Evolutionary conservation across 148 eudicot genomes (phyloP), one percentile per base, ranked within the genome.

Genomic region (Fagopyrum esculentum): DNA sequence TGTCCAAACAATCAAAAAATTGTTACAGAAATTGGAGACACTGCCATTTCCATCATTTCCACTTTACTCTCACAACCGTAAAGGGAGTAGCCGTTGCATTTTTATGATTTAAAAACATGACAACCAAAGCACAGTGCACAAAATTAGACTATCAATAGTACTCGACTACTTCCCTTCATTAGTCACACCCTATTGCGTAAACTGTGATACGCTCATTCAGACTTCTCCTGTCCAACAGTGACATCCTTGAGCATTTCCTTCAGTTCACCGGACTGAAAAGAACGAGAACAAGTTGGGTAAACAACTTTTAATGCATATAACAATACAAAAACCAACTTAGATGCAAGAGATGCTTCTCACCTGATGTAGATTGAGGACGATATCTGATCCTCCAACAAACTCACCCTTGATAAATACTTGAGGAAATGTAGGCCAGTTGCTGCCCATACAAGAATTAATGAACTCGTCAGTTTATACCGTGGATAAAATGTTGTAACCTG

Each of bases 351-450:
- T 57, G 35, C 10, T 35, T 35, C 3, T 80, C 78, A 85, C 96
- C 92, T 87, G 87, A 76, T 90, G 96, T 89, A 90, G 81, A 52
- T 83, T 84, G 6, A 90, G 96, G 52, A 90, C 78, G 50, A 90
- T 89, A 77, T 90, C 96, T 48, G 96, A 90, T 76, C 96, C 96
- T 74, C 96, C 96, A 48, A 90, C 59, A 56, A 90, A 90, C 80
- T 90, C 90, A 60, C 96, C 96, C 48, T 87, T 89, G 83, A 90
- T 88, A 69, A 90, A 89, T 80, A 87, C 78, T 78, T 93, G 96
- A 1, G 92, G 90, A 79, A 89, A 90, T 5, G 96, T 90, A 1
- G 92, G 96, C 96, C 96, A 90, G 78, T 83, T 82, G 91, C 96
- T 90, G 83, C 83, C 13, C 71, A 40, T 5, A 76, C 48, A 70